These are phyloP conservation scores for Hamigera avellanea DNA, from an alignment of 495 filamentous ascomycete species.

Conservation along the genomic window DNA sequence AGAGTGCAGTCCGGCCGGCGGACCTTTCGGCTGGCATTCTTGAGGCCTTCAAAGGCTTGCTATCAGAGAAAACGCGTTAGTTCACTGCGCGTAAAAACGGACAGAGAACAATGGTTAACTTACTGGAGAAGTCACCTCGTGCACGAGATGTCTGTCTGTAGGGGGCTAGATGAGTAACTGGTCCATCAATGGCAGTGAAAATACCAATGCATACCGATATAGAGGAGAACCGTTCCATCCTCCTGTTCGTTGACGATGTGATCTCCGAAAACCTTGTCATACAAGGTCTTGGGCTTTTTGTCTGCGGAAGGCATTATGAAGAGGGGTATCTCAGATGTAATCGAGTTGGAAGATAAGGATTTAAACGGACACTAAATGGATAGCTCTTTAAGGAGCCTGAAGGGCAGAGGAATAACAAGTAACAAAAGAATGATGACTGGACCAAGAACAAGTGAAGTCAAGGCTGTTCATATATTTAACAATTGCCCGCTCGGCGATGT, in stretches of 20 bases:
- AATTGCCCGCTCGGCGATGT: slow-evolving; percentile 26
- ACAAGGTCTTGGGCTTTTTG: slow-evolving; percentile 72
- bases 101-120: background rate
- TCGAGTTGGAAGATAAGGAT: background rate
- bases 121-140: slow-evolving; percentile 88
- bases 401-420: slow-evolving; percentile 5
- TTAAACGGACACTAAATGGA: slow-evolving; percentile 1
- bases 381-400: background rate
- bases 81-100: background rate
- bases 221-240: slow-evolving; percentile 83
- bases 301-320: slow-evolving; percentile 70
- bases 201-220: slow-evolving; percentile 55
- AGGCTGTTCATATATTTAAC: slow-evolving; percentile 10
- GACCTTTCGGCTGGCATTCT: slow-evolving; percentile 75
- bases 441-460: slow-evolving; percentile 1
- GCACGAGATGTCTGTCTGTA: slow-evolving; percentile 82
- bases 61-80: slow-evolving; percentile 27
- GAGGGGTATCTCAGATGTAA: slow-evolving; percentile 1
- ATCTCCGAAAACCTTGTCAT: slow-evolving; percentile 92
- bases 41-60: slow-evolving; percentile 95
- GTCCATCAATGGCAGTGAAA: background rate
- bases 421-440: slow-evolving; percentile 9
- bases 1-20: slow-evolving; percentile 93
- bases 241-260: slow-evolving; percentile 92
- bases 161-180: background rate